phyloP scores from a whole-genome alignment of 805 yeast genomes.

The Monosporozyma aquatica region DNA sequence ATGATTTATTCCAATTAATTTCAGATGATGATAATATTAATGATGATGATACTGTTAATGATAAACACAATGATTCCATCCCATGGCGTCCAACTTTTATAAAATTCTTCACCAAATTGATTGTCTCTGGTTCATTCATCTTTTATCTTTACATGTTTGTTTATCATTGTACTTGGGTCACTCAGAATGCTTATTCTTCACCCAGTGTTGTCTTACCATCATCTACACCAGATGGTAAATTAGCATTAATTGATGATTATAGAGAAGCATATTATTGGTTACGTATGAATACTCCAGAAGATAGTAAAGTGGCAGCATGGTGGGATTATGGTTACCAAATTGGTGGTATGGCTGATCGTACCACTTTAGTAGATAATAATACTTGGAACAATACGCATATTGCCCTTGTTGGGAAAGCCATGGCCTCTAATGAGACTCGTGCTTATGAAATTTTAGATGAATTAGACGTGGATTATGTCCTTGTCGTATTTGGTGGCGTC shows the following conservation, averaged over 20 bases:
- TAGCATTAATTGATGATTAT: slow-evolving; percentile 83
- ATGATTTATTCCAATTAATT: slow-evolving; percentile 14
- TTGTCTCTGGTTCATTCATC: slow-evolving; percentile 59
- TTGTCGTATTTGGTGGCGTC: slow-evolving; percentile 89
- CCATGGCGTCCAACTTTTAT: not conserved
- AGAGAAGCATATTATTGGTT: slow-evolving; percentile 99
- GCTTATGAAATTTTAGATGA: slow-evolving; percentile 81
- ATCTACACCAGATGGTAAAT: slow-evolving; percentile 70
- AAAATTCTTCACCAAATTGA: slow-evolving; percentile 42
- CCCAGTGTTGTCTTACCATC: slow-evolving; percentile 95
- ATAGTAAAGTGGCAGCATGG: slow-evolving; percentile 95
- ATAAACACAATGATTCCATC: not conserved
- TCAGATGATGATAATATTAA: too few species aligned
- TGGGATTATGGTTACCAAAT: slow-evolving; percentile 99
- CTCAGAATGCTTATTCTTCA: slow-evolving; percentile 89
- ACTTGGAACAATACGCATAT: slow-evolving; percentile 99
- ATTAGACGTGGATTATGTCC: slow-evolving; percentile 91
- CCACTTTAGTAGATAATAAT: slow-evolving; percentile 95
- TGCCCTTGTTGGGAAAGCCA: slow-evolving; percentile 97
- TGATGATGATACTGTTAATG: too few species aligned
- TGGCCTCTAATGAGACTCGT: slow-evolving; percentile 81
- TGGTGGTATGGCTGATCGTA: slow-evolving; percentile 99
- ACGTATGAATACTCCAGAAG: slow-evolving; percentile 95
- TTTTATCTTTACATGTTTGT: slow-evolving; percentile 77
- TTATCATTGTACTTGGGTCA: slow-evolving; percentile 94